Evolutionary conservation across 75 land plant genomes (phyloP).

Genomic region (Isoetes taiwanensis): DNA sequence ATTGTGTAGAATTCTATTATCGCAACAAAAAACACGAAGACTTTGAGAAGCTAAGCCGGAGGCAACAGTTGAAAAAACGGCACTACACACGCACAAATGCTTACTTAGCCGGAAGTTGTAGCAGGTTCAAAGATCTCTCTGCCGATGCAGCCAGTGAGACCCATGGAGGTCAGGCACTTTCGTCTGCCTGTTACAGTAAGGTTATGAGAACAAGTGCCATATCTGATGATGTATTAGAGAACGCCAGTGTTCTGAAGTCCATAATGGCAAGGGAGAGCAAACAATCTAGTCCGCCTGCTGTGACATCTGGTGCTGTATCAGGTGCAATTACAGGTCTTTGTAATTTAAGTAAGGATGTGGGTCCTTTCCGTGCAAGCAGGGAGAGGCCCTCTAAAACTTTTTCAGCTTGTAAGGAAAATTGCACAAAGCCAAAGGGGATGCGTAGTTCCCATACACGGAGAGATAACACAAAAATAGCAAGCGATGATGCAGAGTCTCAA

Average conservation of each 20-base stretch:
- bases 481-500: slow-evolving; percentile 18
- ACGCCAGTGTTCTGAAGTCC: background rate
- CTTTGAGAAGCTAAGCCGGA: slow-evolving; percentile 25
- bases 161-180: too few species aligned
- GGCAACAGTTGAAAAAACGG: slow-evolving; percentile 28
- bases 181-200: too few species aligned
- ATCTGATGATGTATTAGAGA: too few species aligned
- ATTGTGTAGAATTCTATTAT: slow-evolving; percentile 42
- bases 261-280: background rate
- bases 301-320: too few species aligned
- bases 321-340: background rate
- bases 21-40: slow-evolving; percentile 35
- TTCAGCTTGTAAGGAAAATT: background rate
- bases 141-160: too few species aligned
- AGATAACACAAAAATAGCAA: slow-evolving; percentile 7
- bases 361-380: background rate
- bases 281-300: too few species aligned
- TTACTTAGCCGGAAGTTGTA: too few species aligned
- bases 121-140: too few species aligned
- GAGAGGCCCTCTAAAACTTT: background rate
- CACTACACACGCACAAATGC: slow-evolving; percentile 15
- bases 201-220: too few species aligned
- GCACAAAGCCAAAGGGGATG: slow-evolving; percentile 6
- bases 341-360: background rate
- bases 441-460: slow-evolving; percentile 11